Evolutionary conservation across 257 asterid genomes (phyloP), one percentile per base, ranked within the genome.

Genomic region (Plectranthus barbatus): DNA sequence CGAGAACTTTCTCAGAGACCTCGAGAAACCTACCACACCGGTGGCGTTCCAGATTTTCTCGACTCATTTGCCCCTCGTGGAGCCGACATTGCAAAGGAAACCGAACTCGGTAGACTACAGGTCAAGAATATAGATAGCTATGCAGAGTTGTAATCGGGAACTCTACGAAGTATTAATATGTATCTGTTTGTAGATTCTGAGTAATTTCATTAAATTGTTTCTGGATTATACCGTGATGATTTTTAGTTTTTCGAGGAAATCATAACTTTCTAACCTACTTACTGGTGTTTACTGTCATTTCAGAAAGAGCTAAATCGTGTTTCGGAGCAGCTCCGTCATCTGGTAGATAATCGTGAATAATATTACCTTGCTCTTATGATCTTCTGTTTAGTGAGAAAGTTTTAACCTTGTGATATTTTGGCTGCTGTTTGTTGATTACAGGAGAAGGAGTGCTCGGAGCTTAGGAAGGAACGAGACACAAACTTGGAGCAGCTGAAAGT

Each of bases 271-370:
- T 26, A 12, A 10, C 18, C 7, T 33, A 47, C 11, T 19, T 42
- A 44, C 9, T 60, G 1, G 11, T 59, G 60, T 50, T 24, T 17
- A 17, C 41, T 71, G 62, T 70, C 10, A 26, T 67, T 77, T 76
- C 91, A 86, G 96, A 78, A 64, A 61, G 91, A 89, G 87, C 87
- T 88, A n/a, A 76, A 60, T 7, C 88, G 79, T 45, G 88, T 85
- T 17, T 76, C 85, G 5, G 72, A 80, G 83, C 84, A 77, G 79
- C 90, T 82, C 41, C 68, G 50, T 42, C 68, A 63, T 39, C 63
- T 80, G 93, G 96, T 88, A 84, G 20, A 82, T 63, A 9, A 40
- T 39, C 36, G 34, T 23, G 18, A 66, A 51, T 8, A 47, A 7
- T 29, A 20, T 23, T 45, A 41, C 36, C 14, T 42, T 24, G 7